Evolutionary conservation across 1,139 yeast species (phyloP).

Genomic region (Saccharomyces hybrid): DNA sequence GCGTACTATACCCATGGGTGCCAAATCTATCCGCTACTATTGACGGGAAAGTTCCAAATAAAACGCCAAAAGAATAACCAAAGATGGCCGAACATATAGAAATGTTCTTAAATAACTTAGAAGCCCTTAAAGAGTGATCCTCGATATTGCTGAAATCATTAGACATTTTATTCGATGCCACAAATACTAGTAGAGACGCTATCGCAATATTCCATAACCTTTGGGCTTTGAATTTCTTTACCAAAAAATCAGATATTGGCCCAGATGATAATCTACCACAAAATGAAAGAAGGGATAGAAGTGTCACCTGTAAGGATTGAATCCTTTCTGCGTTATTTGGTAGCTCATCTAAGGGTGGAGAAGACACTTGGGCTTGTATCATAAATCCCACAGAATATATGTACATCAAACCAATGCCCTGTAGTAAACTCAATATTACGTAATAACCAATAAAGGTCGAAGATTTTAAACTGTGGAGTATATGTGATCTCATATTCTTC

Average conservation of each 20-base stretch:
- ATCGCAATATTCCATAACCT: slow-evolving; percentile 61
- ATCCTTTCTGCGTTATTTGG: slow-evolving; percentile 33
- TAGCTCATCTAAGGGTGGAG: slow-evolving; percentile 23
- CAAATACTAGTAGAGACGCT: slow-evolving; percentile 42
- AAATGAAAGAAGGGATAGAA: slow-evolving; percentile 61
- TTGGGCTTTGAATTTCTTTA: slow-evolving; percentile 44
- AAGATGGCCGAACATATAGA: slow-evolving; percentile 51
- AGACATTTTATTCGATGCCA: slow-evolving; percentile 39
- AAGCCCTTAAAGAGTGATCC: not conserved
- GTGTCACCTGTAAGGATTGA: slow-evolving; percentile 68
- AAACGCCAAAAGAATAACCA: slow-evolving; percentile 74
- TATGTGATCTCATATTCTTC: not conserved
- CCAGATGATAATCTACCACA: slow-evolving; percentile 65
- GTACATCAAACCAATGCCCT: slow-evolving; percentile 74
- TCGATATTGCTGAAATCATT: not conserved
- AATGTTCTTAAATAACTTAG: slow-evolving; percentile 22
- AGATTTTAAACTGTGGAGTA: slow-evolving; percentile 9
- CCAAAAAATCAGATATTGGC: slow-evolving; percentile 54
- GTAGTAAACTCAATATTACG: slow-evolving; percentile 50
- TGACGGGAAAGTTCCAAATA: slow-evolving; percentile 77
- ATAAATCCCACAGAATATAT: slow-evolving; percentile 69
- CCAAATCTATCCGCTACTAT: slow-evolving; percentile 74
- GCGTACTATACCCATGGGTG: slow-evolving; percentile 60
- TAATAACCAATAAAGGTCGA: slow-evolving; percentile 42
- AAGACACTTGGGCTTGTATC: slow-evolving; percentile 45